A percentile compares a stretch with the other conserved stretches of the same genome.
Conservation (phyloP, 2,329 filamentous ascomycete genomes). For the Escovopsis sp. region DNA sequence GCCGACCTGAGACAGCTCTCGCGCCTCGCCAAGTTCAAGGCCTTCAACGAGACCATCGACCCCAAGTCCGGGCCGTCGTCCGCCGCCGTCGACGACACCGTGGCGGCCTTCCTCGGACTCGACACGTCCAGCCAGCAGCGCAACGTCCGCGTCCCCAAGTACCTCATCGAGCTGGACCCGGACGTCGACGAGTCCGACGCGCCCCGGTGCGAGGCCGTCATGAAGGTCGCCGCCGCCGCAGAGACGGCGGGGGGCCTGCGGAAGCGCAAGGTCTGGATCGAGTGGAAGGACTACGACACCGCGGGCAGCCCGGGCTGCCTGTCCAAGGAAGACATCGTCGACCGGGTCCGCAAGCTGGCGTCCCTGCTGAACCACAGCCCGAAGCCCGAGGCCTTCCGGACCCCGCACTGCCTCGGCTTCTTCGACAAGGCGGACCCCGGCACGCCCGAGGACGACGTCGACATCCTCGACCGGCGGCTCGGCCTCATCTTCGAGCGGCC, state of each 20-base stretch:
- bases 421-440: conserved; percentile 29
- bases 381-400: conserved; percentile 34
- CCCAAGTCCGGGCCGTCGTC: conserved; percentile 10
- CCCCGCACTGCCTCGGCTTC: conserved; percentile 36
- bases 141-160: conserved; percentile 20
- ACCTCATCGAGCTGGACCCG: conserved; percentile 19
- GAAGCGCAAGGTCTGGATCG: conserved; percentile 30
- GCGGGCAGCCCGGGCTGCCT: conserved; percentile 22
- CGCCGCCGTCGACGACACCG: conserved; percentile 19
- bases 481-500: conserved; percentile 41
- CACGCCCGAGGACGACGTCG: conserved; percentile 23
- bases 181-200: conserved; percentile 19
- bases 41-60: conserved; percentile 34
- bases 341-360: conserved; percentile 32
- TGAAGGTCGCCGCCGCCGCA: conserved; percentile 23
- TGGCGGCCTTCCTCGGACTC: conserved; percentile 25
- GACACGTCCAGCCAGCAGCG: conserved; percentile 18
- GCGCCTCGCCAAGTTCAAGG: conserved; percentile 34
- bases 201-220: conserved; percentile 25
- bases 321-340: conserved; percentile 27
- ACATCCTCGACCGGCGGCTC: conserved; percentile 28
- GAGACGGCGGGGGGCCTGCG: conserved; percentile 15
- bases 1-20: conserved; percentile 26
- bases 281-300: conserved; percentile 34
- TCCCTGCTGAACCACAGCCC: conserved; percentile 30